Evolutionary conservation across 108 stramenopile genomes (phyloP), one percentile per base, ranked within the genome.

Genomic region (Cylindrotheca fusiformis): DNA sequence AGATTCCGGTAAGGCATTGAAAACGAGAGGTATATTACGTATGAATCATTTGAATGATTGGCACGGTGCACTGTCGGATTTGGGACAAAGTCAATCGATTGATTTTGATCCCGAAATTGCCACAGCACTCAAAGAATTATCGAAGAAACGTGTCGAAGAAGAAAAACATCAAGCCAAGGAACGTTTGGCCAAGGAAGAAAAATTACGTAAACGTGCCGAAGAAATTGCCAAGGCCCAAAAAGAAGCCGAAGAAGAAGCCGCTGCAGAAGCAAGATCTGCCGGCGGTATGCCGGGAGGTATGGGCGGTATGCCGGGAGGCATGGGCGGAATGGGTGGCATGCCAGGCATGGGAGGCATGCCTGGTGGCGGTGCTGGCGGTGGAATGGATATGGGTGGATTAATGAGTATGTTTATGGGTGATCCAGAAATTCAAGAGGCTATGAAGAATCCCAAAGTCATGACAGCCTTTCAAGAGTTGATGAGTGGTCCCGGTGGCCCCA

Each of bases 81-180:
- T 63, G 53, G 58, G 52, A 44, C 59, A 82, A 53, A 79, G 83
- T n/a, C 94, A 95, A 72, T 21, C 78, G 6, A 91, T 93, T 62
- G 94, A 95, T 76, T 95, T 81, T 71, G 91, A 95, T 69, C 85
- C 84, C 23, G 87, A 74, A 21, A 77, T 85, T n/a, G 94, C 86
- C 10, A 63, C 64, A 21, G 79, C 81, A 68, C 66, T 90, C 63
- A 86, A 89, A 58, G 70, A 75, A 54, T 77, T 82, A 54, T 82
- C 82, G 14, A 82, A 94, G 44, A 87, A 82, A 61, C 55, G 74
- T 30, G 71, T 81, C n/a, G 82, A 86, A 72, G 81, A 76, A 63
- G 84, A 84, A 77, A 71, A 77, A 59, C 80, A 64, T 27, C 63
- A 76, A 63, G 84, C 79, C 28, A 63, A 74, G n/a, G 56, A 71